phyloP scores from a whole-genome alignment of 768 basidiomycete genomes.

The Auriscalpium vulgare region DNA sequence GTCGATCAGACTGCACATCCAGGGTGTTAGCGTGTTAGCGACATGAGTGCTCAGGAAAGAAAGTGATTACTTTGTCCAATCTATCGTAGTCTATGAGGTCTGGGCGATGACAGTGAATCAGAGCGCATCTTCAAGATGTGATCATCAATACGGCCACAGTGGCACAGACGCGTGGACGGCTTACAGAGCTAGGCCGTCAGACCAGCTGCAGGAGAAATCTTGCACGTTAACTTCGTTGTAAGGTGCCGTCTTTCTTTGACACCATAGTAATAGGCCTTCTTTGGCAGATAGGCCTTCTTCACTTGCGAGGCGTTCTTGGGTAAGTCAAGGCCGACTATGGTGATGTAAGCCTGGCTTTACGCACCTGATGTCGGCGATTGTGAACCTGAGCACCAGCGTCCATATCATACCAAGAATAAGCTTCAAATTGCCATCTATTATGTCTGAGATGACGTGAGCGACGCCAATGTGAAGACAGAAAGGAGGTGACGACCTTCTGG shows the following conservation, averaged over 20 bases:
- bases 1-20: conserved; percentile 54
- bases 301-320: conserved; percentile 32
- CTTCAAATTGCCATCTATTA: conserved; percentile 97
- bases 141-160: not conserved
- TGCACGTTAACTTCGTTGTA: conserved; percentile 91
- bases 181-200: conserved; percentile 90
- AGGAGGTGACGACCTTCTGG: conserved; percentile 61
- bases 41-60: not conserved
- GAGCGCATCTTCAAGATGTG: conserved; percentile 65
- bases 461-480: not conserved
- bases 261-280: conserved; percentile 95
- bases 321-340: not conserved
- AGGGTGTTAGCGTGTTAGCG: conserved; percentile 14
- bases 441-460: conserved; percentile 47
- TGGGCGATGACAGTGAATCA: conserved; percentile 96
- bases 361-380: conserved; percentile 96
- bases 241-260: conserved; percentile 88
- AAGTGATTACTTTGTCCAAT: conserved; percentile 62
- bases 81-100: conserved; percentile 87
- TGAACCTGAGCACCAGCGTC: conserved; percentile 95
- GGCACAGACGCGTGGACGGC: too few species aligned
- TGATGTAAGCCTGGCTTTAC: conserved; percentile 13
- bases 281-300: conserved; percentile 99
- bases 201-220: conserved; percentile 91
- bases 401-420: conserved; percentile 99